Evolutionary conservation across 1,284 basidiomycete genomes (phyloP), one percentile per base, ranked within the genome.

Genomic region (Ustilago hordei): DNA sequence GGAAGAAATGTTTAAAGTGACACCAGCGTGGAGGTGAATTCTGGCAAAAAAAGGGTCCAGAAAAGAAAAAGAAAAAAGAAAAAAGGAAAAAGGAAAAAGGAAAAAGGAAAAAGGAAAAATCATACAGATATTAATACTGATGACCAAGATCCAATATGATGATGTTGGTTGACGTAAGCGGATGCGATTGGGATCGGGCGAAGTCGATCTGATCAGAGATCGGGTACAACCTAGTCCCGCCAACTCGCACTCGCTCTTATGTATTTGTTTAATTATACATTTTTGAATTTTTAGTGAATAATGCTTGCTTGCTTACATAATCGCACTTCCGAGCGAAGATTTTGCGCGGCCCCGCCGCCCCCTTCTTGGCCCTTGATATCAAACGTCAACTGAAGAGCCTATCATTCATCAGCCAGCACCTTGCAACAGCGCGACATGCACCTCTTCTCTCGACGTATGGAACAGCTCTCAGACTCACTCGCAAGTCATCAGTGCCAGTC

Each of bases 291-390:
- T 57, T 54, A 41, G 52, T 28, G 23, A 28, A 28, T 28, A 35
- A 6, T 23, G 45, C 43, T 8, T 3, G 9, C 13, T 19, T 45
- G 63, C 62, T 70, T 70, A 70, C 48, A 23, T 70, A 70, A 70
- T 65, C 55, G 15, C 35, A 36, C 38, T 65, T 56, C 3, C 23
- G n/a, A n/a, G n/a, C n/a, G n/a, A n/a, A n/a, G n/a, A n/a, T n/a
- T n/a, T n/a, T n/a, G n/a, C n/a, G n/a, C n/a, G n/a, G n/a, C n/a
- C n/a, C n/a, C n/a, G n/a, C n/a, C n/a, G n/a, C n/a, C n/a, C 23
- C 23, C 58, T 36, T 50, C 54, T 31, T 34, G 36, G 47, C 32
- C 35, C 9, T 34, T 41, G 23, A n/a, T 15, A 11, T 28, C 55
- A 48, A 5, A 11, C 35, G 28, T 54, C 34, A 38, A 28, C 23